A percentile compares a stretch with the other conserved stretches of the same genome.
Conservation (phyloP, 2,329 filamentous ascomycete genomes). For the Phaeosphaeria sp. region DNA sequence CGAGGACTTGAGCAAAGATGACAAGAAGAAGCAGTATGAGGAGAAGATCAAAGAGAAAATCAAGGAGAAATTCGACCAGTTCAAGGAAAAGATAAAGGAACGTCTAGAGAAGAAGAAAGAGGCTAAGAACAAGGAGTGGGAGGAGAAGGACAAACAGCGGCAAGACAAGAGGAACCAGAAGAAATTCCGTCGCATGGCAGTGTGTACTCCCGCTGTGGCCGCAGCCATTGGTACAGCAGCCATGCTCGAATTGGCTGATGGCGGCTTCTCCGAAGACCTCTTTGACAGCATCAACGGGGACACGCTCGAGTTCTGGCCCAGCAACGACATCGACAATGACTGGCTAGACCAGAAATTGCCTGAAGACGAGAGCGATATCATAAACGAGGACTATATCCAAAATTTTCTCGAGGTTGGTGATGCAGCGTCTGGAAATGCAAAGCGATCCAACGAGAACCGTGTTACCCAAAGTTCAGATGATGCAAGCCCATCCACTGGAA, state of each 20-base stretch:
- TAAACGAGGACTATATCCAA: conserved; percentile 9
- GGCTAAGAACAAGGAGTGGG: conserved; percentile 9
- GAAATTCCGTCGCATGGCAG: conserved; percentile 9
- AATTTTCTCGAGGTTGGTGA: conserved; percentile 8
- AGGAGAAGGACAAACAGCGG: conserved; percentile 10
- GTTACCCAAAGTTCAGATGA: too few species aligned
- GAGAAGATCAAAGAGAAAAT: conserved; percentile 11
- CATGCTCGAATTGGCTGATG: conserved; percentile 14
- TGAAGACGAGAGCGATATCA: conserved; percentile 8
- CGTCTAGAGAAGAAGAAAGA: conserved; percentile 7
- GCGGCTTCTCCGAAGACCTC: conserved; percentile 12
- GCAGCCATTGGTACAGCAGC: conserved; percentile 12
- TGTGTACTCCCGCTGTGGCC: conserved; percentile 10
- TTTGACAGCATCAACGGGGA: conserved; percentile 11
- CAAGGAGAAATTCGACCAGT: conserved; percentile 7
- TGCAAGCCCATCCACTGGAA: too few species aligned
- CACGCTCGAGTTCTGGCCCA: conserved; percentile 13
- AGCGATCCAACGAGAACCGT: too few species aligned
- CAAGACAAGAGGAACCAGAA: conserved; percentile 10
- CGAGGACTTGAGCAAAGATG: conserved; percentile 10
- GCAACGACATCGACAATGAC: conserved; percentile 8
- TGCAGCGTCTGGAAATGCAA: too few species aligned
- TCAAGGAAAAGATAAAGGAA: conserved; percentile 11
- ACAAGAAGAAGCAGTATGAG: conserved; percentile 8
- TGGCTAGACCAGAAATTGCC: conserved; percentile 8